A percentile compares a stretch with the other conserved stretches of the same genome.
Evolutionary conservation across 2,329 filamentous ascomycete genomes (phyloP).

Genomic region (Aspergillus candidus): DNA sequence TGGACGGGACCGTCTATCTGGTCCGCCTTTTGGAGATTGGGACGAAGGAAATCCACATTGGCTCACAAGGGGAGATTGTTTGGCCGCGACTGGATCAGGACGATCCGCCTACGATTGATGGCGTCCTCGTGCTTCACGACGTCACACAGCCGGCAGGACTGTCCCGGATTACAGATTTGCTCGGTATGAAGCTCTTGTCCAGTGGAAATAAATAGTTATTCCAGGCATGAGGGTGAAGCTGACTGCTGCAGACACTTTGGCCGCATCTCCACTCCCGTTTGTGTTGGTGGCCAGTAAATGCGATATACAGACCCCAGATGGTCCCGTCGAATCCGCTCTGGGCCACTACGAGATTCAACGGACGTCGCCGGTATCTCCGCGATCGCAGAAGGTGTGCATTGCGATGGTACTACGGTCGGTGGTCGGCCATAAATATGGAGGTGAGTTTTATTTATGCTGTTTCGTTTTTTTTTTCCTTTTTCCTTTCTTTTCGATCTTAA

Average conservation of each 20-base stretch:
- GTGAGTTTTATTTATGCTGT: slow-evolving; percentile 47
- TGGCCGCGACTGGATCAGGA: slow-evolving; percentile 56
- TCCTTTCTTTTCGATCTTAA: no score
- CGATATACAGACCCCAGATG: slow-evolving; percentile 65
- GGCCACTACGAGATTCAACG: slow-evolving; percentile 67
- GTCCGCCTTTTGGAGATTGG: slow-evolving; percentile 54
- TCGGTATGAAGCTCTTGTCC: slow-evolving; percentile 57
- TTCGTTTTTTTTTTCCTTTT: background rate
- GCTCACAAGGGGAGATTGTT: slow-evolving; percentile 40
- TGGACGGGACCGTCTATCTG: slow-evolving; percentile 51
- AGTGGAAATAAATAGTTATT: background rate
- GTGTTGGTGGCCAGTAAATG: slow-evolving; percentile 86
- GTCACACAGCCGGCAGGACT: slow-evolving; percentile 73
- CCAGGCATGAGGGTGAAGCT: slow-evolving; percentile 2
- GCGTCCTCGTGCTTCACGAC: slow-evolving; percentile 81
- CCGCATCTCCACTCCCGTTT: slow-evolving; percentile 66
- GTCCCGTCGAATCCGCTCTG: slow-evolving; percentile 66
- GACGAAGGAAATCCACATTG: slow-evolving; percentile 47
- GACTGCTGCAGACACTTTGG: slow-evolving; percentile 58
- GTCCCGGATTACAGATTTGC: slow-evolving; percentile 63
- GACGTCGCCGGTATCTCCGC: slow-evolving; percentile 63
- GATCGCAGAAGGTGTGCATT: slow-evolving; percentile 69
- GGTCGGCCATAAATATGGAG: slow-evolving; percentile 56
- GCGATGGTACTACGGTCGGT: slow-evolving; percentile 68
- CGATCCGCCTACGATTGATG: slow-evolving; percentile 69